Conservation (phyloP, 1,284 basidiomycete genomes). For the Jaminaea rosea region DNA sequence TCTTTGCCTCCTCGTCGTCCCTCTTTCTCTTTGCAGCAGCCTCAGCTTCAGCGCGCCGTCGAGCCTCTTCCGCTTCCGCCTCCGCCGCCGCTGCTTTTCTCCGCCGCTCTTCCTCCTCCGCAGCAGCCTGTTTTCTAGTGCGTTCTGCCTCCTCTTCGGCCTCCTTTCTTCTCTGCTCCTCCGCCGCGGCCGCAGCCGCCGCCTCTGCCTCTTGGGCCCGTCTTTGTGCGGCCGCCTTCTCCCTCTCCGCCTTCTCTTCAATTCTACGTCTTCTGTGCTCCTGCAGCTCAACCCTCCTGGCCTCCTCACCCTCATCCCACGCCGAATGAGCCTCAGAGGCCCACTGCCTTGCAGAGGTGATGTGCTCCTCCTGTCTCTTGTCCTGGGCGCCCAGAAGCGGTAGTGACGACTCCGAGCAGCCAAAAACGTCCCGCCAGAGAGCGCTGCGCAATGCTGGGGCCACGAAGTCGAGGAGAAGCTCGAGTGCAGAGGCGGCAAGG, state of each 20-base stretch:
- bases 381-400: no score
- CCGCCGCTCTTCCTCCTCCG: slow-evolving; percentile 11
- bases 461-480: not conserved
- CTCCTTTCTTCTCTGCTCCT: slow-evolving; percentile 24
- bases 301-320: not conserved
- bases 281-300: not conserved
- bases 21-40: slow-evolving; percentile 7
- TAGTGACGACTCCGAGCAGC: no score
- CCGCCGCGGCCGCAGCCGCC: slow-evolving; percentile 23
- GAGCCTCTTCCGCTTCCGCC: slow-evolving; percentile 16
- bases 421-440: not conserved
- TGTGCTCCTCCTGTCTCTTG: not conserved
- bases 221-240: not conserved
- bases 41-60: slow-evolving; percentile 13
- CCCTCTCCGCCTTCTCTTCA: not conserved
- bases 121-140: no score
- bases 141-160: slow-evolving; percentile 25
- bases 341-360: not conserved
- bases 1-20: not conserved
- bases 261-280: not conserved
- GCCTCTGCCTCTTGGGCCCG: slow-evolving; percentile 10
- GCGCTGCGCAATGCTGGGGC: not conserved
- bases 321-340: no score
- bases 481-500: not conserved
- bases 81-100: slow-evolving; percentile 16